Evolutionary conservation across 2,329 filamentous ascomycete species (phyloP), one percentile per base, ranked within the genome.

Genomic region (Fusarium sp.): DNA sequence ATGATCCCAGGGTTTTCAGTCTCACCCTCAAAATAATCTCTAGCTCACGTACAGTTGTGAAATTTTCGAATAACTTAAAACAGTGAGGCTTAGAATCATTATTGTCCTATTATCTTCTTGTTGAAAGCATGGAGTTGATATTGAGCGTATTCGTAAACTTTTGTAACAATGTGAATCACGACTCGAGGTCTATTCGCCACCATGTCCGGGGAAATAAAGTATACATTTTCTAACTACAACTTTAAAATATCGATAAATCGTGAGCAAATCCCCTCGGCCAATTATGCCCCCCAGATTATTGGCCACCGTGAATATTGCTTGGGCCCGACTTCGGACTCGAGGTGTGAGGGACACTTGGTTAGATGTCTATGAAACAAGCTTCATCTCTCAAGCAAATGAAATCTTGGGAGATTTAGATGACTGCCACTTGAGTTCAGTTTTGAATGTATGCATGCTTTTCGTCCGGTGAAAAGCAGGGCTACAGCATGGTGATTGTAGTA

Each of bases 321-420:
- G 49, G 11, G 3, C 18, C 35, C 3, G 32, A 15, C 30, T 16
- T 35, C 4, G 6, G n/a, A 9, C 32, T 52, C 3, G n/a, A 4
- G 30, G 2, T 3, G 12, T 15, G 9, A 35, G 11, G 8, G 16
- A 15, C 6, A 15, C 8, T 50, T 16, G 6, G 12, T 35, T 25
- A 6, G 32, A 25, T 35, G n/a, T 4, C 9, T 21, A 1, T 25
- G 2, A 9, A 16, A 23, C 6, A 52, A 52, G 9, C 18, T 25
- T 25, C 15, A 3, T 9, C 11, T 49, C 21, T 35, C 12, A 8
- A 2, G 8, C 9, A 19, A 7, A 25, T 23, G 3, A 1, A 1
- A 25, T 8, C 2, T 21, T 19, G 11, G 35, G 12, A 25, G 21
- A 2, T 0, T 0, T 2, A 8, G 4, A 25, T 15, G 1, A 0